Conservation (phyloP, 495 filamentous ascomycete species). For the Penicillium psychrofluorescens region DNA sequence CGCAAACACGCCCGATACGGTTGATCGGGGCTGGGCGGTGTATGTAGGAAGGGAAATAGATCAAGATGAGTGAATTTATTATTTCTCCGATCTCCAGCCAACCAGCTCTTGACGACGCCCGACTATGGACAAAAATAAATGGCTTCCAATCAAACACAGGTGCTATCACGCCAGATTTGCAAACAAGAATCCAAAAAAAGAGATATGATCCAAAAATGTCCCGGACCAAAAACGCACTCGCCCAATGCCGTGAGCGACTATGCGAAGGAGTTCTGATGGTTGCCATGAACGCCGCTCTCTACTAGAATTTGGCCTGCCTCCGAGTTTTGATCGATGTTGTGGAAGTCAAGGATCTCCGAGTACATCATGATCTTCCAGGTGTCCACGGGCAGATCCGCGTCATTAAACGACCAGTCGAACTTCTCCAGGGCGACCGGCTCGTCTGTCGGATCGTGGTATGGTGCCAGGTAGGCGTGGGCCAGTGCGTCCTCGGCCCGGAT, state of each 20-base stretch:
- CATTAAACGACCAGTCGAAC: conserved; percentile 99
- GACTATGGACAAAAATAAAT: too few species aligned
- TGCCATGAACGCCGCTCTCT: conserved; percentile 25
- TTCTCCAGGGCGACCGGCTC: conserved; percentile 95
- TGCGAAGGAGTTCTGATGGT: conserved; percentile 23
- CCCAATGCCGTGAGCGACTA: conserved; percentile 1
- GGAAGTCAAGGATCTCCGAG: conserved; percentile 97
- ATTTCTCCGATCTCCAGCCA: too few species aligned
- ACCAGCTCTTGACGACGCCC: too few species aligned
- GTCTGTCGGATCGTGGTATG: conserved; percentile 95
- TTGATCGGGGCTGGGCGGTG: neutral
- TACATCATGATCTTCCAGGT: conserved; percentile 99
- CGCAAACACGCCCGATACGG: conserved; percentile 5
- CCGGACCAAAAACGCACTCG: too few species aligned
- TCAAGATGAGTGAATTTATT: neutral
- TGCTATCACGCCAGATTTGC: conserved; percentile 2
- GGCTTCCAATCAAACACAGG: neutral
- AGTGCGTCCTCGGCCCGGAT: conserved; percentile 79
- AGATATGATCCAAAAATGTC: neutral
- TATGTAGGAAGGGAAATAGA: conserved; percentile 6
- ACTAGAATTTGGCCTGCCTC: conserved; percentile 32
- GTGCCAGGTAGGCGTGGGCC: conserved; percentile 85
- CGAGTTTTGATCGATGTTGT: conserved; percentile 71
- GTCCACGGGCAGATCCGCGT: conserved; percentile 93
- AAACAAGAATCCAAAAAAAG: neutral